A percentile compares a stretch with the other conserved stretches of the same genome.
Conservation (phyloP, 1,139 yeast species). For the Kodamaea sp. region DNA sequence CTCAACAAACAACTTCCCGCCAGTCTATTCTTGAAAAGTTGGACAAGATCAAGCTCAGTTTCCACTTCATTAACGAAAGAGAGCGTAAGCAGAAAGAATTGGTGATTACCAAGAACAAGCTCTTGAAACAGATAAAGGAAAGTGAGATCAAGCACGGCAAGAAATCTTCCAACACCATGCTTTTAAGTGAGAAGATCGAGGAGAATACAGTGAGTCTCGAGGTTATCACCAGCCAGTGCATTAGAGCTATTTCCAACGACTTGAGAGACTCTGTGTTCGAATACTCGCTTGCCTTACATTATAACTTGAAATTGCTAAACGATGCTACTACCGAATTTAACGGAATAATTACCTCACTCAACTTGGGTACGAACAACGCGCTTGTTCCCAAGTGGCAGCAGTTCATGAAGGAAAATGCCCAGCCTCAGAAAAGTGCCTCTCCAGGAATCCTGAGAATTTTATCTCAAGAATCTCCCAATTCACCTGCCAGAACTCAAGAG, state of each 20-base stretch:
- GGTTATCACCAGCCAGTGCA: constrained; percentile 52
- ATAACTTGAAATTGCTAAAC: constrained; percentile 29
- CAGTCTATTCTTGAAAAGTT: constrained; percentile 38
- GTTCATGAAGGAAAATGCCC: too few species aligned
- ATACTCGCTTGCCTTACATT: constrained; percentile 38
- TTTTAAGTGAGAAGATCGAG: constrained; percentile 51
- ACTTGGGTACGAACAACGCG: too few species aligned
- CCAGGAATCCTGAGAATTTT: too few species aligned
- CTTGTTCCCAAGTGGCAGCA: too few species aligned
- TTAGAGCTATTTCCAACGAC: constrained; percentile 45
- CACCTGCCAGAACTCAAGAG: too few species aligned
- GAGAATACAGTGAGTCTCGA: constrained; percentile 47
- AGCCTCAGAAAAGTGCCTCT: too few species aligned
- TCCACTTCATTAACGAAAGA: constrained; percentile 49
- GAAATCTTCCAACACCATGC: constrained; percentile 37
- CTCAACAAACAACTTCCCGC: constrained; percentile 33
- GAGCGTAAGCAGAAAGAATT: constrained; percentile 49
- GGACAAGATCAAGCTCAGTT: constrained; percentile 41
- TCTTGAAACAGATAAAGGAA: constrained; percentile 37
- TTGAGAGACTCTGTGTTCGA: constrained; percentile 48
- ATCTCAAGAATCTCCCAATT: too few species aligned
- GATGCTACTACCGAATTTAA: constrained; percentile 32
- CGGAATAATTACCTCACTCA: too few species aligned
- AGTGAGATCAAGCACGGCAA: constrained; percentile 50
- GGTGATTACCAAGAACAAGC: constrained; percentile 31